phyloP scores from a whole-genome alignment of 2,329 filamentous ascomycete genomes.

The Teratosphaeriaceae sp. region DNA sequence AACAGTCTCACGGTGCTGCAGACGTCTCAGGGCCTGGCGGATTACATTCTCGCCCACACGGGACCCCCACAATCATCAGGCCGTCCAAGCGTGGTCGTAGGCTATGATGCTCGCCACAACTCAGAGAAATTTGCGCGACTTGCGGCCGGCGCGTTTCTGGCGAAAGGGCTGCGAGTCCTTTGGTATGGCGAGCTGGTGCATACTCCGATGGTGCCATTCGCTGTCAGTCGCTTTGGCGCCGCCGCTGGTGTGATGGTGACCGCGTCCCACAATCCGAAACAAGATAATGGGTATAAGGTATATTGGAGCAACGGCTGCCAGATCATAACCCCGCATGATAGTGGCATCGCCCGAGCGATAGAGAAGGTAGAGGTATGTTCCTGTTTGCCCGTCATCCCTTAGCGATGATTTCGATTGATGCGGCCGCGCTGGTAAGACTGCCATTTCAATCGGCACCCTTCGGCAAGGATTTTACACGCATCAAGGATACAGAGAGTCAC shows the following conservation, averaged over 20 bases:
- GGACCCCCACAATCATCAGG: constrained; percentile 23
- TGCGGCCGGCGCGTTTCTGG: constrained; percentile 53
- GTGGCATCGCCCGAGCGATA: constrained; percentile 52
- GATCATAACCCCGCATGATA: constrained; percentile 57
- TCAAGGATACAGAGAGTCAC: too few relatives aligned
- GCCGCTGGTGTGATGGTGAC: constrained; percentile 60
- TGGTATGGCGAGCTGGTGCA: constrained; percentile 52
- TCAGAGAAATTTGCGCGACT: constrained; percentile 55
- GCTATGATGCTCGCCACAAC: constrained; percentile 57
- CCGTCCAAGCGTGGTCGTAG: constrained; percentile 50
- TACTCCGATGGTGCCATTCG: constrained; percentile 58
- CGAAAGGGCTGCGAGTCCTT: constrained; percentile 52
- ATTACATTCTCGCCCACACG: constrained; percentile 47
- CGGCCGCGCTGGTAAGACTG: too few relatives aligned
- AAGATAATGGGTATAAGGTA: constrained; percentile 63
- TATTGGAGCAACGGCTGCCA: constrained; percentile 61
- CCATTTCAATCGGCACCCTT: too few relatives aligned
- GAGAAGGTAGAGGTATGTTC: constrained; percentile 41
- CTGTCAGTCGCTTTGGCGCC: constrained; percentile 47
- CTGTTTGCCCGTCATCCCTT: too few relatives aligned
- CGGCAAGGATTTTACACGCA: too few relatives aligned
- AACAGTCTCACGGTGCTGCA: constrained; percentile 36
- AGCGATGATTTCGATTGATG: too few relatives aligned
- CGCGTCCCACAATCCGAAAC: constrained; percentile 57
- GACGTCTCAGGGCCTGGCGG: constrained; percentile 58